Base-by-base conservation (phyloP, 1,139 yeast species). In the Debaryomyces sp. region DNA sequence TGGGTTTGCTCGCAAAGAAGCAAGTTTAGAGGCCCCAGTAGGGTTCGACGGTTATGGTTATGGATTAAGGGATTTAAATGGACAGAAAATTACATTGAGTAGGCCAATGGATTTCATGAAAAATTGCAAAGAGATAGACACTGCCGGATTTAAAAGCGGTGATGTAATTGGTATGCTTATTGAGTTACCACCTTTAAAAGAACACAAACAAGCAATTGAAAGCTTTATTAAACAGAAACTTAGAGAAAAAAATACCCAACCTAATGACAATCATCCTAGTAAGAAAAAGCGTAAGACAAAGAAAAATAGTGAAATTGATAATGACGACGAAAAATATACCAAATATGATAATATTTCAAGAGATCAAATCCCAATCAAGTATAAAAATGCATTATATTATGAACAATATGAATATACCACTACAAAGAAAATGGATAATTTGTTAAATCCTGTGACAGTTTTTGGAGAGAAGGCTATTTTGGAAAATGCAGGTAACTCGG, bases 11-110 rank as follows among this genome's bases (percentile, higher is more conserved):
- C 72, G 98, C 48, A 77, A 89, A 54, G 99, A 94, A 61, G 96
- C 97, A 1, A 82, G 91, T 47, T 68, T 92, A 44, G 97, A 94
- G 56, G 96, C 96, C 0, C 99, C 99, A 0, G 94, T 92, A 8
- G 99, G 99, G 4, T 89, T 82, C 61, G 98, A 94, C 66, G 95
- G 92, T 0, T 94, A 91, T 67, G 94, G 97, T 0, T 94, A 95
- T 64, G 97, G 97, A 0, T 62, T 94, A 9, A 74, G 98, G 51
- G 98, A 92, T 66, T 78, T 80, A 32, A 77, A 78, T n/a, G 96
- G 98, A 1, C 88, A 89, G 54, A 81, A 81, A 36, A 77, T 94
- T 41, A 96, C 94, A 52, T 66, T 87, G 40, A 85, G 94, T 53
- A 75, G 95, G 44, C 90, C 92, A 0, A 67, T 70, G 41, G 75